Evolutionary conservation across 2,329 filamentous ascomycete species (phyloP), one percentile per base, ranked within the genome.

Genomic region (Pseudogymnoascus sp.): DNA sequence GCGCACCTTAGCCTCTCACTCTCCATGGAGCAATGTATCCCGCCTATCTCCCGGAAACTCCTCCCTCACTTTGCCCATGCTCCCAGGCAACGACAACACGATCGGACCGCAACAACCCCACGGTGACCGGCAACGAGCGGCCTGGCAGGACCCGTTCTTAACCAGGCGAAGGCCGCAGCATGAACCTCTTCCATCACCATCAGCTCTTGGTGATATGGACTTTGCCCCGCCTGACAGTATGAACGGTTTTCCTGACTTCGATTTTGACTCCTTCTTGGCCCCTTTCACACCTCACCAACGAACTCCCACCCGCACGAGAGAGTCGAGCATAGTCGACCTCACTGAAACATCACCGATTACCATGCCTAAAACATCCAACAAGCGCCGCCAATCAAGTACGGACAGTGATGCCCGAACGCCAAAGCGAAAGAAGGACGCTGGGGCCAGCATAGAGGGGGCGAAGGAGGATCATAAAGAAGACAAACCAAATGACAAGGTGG

Each of bases 361-460:
- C 16, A 55, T 14, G 23, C 12, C 33, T 12, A 58, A n/a, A 59
- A 33, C 60, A 21, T 26, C 37, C n/a, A 61, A 59, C 43, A 59
- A 66, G 55, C 49, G 63, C 59, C 65, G 35, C 64, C 65, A 38
- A 39, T 49, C 23, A 65, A 65, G 45, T 72, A 71, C 62, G 65
- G 71, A 26, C 69, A 69, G 63, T 66, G 70, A 31, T 52, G 62
- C 2, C 45, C 65, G 16, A 49, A 64, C 19, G 62, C 39, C 3
- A 59, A 63, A 60, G 62, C 29, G 61, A 39, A 55, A 23, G 31
- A 62, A 59, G 16, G 14, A 21, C 6, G 11, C 14, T 12, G 52
- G 29, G 21, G 19, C 14, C 8, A 26, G 12, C 10, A 10, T 12
- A 6, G 29, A 23, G 2, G 31, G 16, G 41, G 19, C 12, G 26